Percentiles rank a stretch among this genome's conserved stretches.
phyloP scores from a whole-genome alignment of 106 monocot species.

The Acanthochlamys bracteata region DNA sequence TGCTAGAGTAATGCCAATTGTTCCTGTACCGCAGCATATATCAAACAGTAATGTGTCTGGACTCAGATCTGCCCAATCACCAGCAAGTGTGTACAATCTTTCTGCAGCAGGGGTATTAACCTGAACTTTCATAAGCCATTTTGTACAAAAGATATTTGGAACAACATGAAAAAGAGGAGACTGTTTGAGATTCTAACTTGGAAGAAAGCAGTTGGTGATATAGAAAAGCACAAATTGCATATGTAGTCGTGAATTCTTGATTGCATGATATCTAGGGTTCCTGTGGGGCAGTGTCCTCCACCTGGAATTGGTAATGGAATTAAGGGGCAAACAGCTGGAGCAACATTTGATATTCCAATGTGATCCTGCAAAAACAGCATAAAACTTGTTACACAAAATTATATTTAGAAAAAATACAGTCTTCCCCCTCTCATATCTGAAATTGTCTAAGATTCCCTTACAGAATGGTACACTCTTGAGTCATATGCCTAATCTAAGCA shows the following conservation, averaged over 20 bases:
- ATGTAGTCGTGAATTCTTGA: conserved; percentile 87
- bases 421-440: too few relatives aligned
- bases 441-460: too few relatives aligned
- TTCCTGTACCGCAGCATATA: conserved; percentile 94
- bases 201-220: conserved; percentile 97
- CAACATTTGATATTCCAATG: conserved; percentile 91
- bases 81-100: conserved; percentile 80
- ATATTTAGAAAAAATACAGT: too few relatives aligned
- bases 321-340: conserved; percentile 84
- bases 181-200: conserved; percentile 42
- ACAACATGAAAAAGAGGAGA: conserved; percentile 5
- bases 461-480: too few relatives aligned
- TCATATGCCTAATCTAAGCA: too few relatives aligned
- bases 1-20: conserved; percentile 89
- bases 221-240: conserved; percentile 70
- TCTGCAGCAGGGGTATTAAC: conserved; percentile 98
- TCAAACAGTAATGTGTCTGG: conserved; percentile 87
- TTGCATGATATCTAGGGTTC: conserved; percentile 16
- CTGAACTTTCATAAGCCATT: conserved; percentile 35
- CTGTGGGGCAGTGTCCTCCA: conserved; percentile 9
- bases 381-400: background rate
- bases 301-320: conserved; percentile 39
- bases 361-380: conserved; percentile 53
- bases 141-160: background rate
- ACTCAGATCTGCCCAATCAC: conserved; percentile 78